Conservation (phyloP, 139 green algal genomes). For the Raphidocelis subcapitata region DNA sequence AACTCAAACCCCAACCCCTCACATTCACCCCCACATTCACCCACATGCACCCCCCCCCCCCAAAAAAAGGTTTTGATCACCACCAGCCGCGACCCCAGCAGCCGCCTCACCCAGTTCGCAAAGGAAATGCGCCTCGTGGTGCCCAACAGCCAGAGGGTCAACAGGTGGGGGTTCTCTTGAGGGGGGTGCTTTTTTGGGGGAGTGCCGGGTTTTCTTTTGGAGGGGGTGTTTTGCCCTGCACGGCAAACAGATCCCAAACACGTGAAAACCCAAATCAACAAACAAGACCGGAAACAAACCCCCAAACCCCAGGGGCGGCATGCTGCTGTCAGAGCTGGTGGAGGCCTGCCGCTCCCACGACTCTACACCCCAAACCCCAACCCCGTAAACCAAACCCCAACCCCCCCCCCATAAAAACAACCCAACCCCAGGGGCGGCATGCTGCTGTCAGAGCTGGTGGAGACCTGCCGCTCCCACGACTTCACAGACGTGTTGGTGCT, state of each 20-base stretch:
- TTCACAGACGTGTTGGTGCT: constrained; percentile 97
- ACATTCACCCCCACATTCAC: neutral
- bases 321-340: constrained; percentile 86
- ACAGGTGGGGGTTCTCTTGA: constrained; percentile 75
- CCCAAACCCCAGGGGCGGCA: constrained; percentile 40
- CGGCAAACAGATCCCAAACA: too few species aligned
- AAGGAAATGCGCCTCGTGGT: constrained; percentile 98
- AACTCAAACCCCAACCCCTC: too few species aligned
- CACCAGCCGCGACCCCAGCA: constrained; percentile 90
- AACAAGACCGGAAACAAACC: too few species aligned
- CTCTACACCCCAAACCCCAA: too few species aligned
- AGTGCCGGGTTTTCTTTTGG: too few species aligned
- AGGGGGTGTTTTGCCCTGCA: too few species aligned
- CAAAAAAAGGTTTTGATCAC: constrained; percentile 91
- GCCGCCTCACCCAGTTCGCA: constrained; percentile 88
- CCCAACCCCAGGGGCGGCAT: constrained; percentile 44
- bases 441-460: constrained; percentile 87
- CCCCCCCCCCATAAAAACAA: too few species aligned
- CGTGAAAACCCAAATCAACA: too few species aligned
- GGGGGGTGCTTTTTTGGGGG: too few species aligned
- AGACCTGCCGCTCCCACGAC: constrained; percentile 79
- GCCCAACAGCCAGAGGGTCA: constrained; percentile 91
- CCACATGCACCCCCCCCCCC: too few species aligned
- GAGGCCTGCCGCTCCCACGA: constrained; percentile 81
- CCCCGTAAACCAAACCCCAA: too few species aligned